Conservation (phyloP, 2,329 filamentous ascomycete genomes). For the Xylariaceae sp. region DNA sequence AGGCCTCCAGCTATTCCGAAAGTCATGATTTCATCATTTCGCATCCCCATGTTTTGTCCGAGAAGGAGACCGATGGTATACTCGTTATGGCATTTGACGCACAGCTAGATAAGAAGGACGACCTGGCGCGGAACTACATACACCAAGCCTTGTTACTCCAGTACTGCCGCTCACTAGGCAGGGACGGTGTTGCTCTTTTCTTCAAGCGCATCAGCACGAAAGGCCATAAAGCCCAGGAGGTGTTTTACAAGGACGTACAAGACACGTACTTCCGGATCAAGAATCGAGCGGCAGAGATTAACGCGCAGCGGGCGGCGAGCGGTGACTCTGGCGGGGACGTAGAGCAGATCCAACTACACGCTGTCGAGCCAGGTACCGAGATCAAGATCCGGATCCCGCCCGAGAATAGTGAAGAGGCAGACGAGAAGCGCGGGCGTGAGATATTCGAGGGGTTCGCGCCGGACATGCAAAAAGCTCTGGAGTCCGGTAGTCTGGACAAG, state of each 20-base stretch:
- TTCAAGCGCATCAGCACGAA: conserved; percentile 94
- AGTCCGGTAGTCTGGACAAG: conserved; percentile 86
- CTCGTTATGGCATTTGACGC: conserved; percentile 91
- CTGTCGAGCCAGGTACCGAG: conserved; percentile 88
- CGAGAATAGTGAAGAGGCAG: conserved; percentile 68
- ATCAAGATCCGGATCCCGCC: conserved; percentile 88
- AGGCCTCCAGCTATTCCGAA: conserved; percentile 72
- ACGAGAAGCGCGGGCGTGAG: conserved; percentile 66
- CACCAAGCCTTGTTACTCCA: conserved; percentile 92
- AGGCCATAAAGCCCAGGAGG: conserved; percentile 85
- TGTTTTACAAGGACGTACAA: conserved; percentile 93
- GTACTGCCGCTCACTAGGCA: conserved; percentile 89
- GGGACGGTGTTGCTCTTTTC: conserved; percentile 87
- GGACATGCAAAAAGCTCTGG: conserved; percentile 80
- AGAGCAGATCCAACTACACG: conserved; percentile 97
- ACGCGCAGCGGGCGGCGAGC: conserved; percentile 58
- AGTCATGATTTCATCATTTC: conserved; percentile 78
- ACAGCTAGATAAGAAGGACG: conserved; percentile 76
- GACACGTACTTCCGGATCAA: conserved; percentile 85
- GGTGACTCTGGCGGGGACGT: conserved; percentile 66
- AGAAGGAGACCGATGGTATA: conserved; percentile 88
- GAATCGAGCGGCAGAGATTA: conserved; percentile 75
- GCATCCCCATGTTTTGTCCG: conserved; percentile 78
- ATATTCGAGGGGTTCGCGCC: conserved; percentile 86
- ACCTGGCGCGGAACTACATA: conserved; percentile 83